Evolutionary conservation across 129 eudicot genomes (phyloP).

Genomic region (Chrysanthemum seticuspe): DNA sequence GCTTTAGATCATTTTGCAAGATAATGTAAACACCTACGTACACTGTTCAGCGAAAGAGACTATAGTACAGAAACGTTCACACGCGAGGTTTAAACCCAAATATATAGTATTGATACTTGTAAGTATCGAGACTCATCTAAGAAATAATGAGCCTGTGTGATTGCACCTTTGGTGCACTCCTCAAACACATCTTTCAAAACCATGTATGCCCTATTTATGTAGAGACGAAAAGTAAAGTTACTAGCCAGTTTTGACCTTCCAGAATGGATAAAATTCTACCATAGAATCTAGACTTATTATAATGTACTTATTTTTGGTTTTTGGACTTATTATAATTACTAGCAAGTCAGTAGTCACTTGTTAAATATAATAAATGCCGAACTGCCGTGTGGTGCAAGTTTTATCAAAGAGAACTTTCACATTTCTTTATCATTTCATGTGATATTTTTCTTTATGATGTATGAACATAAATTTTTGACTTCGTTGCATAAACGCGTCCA

Average conservation of each 20-base stretch:
- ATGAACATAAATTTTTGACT: conserved; percentile 23
- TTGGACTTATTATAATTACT: background rate
- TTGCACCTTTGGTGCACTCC: no score
- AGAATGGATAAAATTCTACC: background rate
- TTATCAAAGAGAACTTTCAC: conserved; percentile 3
- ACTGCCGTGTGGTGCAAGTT: conserved; percentile 24
- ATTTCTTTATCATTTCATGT: background rate
- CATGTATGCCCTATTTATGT: no score
- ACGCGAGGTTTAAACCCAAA: background rate
- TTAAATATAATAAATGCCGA: background rate
- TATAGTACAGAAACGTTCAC: background rate
- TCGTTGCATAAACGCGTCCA: conserved; percentile 1
- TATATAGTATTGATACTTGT: background rate
- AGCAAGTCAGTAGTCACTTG: no score
- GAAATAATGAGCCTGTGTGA: no score
- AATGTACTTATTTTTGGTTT: background rate
- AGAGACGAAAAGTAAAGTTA: no score
- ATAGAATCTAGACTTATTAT: conserved; percentile 12
- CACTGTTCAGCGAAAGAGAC: background rate
- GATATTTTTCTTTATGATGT: conserved; percentile 4
- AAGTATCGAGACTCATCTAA: no score
- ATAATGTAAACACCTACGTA: background rate
- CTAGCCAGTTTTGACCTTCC: background rate
- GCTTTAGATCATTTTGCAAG: no score
- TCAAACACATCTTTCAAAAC: no score